phyloP scores from a whole-genome alignment of 2,329 filamentous ascomycete species.

The Alternaria sp. region DNA sequence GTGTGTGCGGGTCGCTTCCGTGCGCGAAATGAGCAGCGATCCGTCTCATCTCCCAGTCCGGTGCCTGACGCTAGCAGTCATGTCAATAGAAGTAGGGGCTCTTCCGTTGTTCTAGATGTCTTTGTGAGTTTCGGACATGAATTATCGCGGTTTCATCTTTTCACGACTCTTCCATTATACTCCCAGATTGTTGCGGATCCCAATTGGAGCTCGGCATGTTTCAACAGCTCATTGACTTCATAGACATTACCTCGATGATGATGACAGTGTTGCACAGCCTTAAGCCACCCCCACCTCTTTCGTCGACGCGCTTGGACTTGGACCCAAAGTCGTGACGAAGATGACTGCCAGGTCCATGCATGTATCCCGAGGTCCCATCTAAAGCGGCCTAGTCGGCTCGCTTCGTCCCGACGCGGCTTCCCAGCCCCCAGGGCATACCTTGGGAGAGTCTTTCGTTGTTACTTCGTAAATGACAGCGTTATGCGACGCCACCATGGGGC shows the following conservation, averaged over 20 bases:
- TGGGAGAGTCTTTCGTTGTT: not conserved
- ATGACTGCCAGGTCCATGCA: conserved; percentile 5
- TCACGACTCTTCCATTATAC: not conserved
- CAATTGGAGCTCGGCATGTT: not conserved
- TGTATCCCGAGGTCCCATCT: not conserved
- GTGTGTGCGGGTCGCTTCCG: not conserved
- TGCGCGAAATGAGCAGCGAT: conserved; percentile 2
- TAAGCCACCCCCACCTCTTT: not conserved
- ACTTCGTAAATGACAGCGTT: not conserved
- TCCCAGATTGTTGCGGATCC: not conserved
- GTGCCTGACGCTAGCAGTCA: conserved; percentile 6
- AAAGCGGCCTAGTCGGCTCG: conserved; percentile 5
- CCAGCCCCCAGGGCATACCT: not conserved
- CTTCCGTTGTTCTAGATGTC: not conserved
- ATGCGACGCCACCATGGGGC: not conserved
- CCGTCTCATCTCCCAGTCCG: conserved; percentile 3
- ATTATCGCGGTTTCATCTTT: not conserved
- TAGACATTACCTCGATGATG: not conserved
- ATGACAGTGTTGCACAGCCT: not conserved
- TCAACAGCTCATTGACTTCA: not conserved
- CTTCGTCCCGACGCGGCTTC: conserved; percentile 6
- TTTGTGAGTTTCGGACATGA: not conserved
- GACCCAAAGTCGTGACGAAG: conserved; percentile 9
- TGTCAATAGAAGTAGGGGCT: not conserved
- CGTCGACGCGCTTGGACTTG: not conserved